phyloP scores from a whole-genome alignment of 2,329 filamentous ascomycete genomes.

The Furcasterigmium furcatum region DNA sequence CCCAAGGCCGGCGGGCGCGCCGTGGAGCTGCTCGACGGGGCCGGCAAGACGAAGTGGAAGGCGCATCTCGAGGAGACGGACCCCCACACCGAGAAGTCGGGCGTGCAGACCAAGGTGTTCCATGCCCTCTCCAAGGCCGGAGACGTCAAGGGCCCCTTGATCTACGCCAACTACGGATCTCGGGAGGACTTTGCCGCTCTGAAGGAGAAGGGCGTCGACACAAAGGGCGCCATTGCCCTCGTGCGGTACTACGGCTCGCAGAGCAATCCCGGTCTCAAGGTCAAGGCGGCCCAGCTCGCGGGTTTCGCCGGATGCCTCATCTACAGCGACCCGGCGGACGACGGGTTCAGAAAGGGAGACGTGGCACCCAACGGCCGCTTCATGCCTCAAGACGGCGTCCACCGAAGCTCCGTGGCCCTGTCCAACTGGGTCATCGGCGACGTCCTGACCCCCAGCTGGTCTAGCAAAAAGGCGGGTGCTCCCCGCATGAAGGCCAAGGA shows the following conservation, averaged over 20 bases:
- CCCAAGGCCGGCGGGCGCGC: slow-evolving; percentile 72
- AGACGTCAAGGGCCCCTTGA: slow-evolving; percentile 78
- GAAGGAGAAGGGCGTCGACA: slow-evolving; percentile 66
- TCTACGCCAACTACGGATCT: slow-evolving; percentile 92
- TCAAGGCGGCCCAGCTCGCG: slow-evolving; percentile 84
- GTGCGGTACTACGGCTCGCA: slow-evolving; percentile 78
- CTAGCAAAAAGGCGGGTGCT: slow-evolving; percentile 59
- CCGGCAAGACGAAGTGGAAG: slow-evolving; percentile 66
- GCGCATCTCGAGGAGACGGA: slow-evolving; percentile 79
- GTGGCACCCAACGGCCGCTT: slow-evolving; percentile 74
- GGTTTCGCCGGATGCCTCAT: slow-evolving; percentile 87
- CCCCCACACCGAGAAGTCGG: slow-evolving; percentile 56
- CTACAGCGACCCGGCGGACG: slow-evolving; percentile 85
- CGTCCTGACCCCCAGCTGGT: slow-evolving; percentile 85
- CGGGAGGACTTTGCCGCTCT: slow-evolving; percentile 77
- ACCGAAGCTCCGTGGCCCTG: slow-evolving; percentile 76
- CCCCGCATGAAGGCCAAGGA: slow-evolving; percentile 67
- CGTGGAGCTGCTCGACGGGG: slow-evolving; percentile 73
- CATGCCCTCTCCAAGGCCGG: slow-evolving; percentile 87
- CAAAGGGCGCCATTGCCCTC: slow-evolving; percentile 78
- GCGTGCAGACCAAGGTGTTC: slow-evolving; percentile 73
- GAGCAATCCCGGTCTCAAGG: slow-evolving; percentile 71
- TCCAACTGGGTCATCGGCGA: slow-evolving; percentile 85
- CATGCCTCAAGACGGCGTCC: slow-evolving; percentile 79
- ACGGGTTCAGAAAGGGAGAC: slow-evolving; percentile 73